Base-by-base conservation (phyloP, 805 yeast genomes). In the Nakazawaea ishiwadae region DNA sequence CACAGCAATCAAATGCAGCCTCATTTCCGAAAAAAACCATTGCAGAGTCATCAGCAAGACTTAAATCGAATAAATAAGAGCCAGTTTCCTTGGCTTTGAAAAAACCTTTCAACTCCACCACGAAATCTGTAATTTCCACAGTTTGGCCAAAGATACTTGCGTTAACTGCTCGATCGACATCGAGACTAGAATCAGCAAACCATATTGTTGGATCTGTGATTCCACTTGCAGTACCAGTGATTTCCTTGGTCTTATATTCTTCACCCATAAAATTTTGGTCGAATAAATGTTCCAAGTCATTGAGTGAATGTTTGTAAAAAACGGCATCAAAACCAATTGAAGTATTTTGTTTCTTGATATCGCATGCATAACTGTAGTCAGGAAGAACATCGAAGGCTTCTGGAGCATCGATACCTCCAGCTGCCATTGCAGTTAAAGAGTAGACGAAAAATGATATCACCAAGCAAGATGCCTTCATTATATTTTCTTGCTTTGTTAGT, bases 1-100 rank as follows among this genome's bases (percentile, higher is more conserved):
- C 45, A 50, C 69, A 59, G 49, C 75, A 69, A 23, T 55, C 55
- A 18, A 66, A 56, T 7, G 62, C 61, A 41, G 50, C 54, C 16
- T 8, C 12, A 8, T 56, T 56, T 31, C 64, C 65, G 38, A 58
- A 45, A 35, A 50, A 53, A 35, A 66, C 59, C 49, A 55, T 56
- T 15, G 51, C 60, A 16, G 52, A 48, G 47, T 64, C 68, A 51
- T 63, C 68, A 19, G 55, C 52, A 9, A 30, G 29, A 5, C 31
- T 28, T 14, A 60, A 42, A 12, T 38, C 27, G 35, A 63, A 49
- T 0, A 47, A 39, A 36, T 58, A 64, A 8, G 49, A 38, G 44
- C 68, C 69, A 15, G 58, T 46, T 16, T 41, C 46, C 4, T 48
- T 37, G n/a, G 68, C 60, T 17, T 33, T 28, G 46, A 47, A 52